A percentile compares a stretch with the other conserved stretches of the same genome.
Conservation (phyloP, 805 yeast genomes). For the Wickerhamiella australiensis region DNA sequence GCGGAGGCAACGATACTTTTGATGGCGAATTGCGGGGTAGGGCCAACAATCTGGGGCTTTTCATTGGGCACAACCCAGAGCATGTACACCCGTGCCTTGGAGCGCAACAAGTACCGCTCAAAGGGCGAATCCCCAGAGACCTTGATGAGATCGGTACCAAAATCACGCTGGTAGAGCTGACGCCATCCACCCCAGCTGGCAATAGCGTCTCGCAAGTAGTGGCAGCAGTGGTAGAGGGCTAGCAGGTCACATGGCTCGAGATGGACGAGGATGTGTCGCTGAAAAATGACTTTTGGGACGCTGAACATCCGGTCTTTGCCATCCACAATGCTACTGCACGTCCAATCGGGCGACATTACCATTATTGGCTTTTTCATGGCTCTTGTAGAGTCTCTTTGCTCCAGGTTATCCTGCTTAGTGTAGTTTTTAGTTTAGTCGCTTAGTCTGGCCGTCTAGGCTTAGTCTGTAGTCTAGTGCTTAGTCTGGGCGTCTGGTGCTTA, state of each 20-base stretch:
- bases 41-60: constrained; percentile 9
- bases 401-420: background rate
- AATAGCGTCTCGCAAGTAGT: background rate
- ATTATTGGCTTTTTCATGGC: constrained; percentile 4
- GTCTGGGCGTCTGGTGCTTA: too few relatives aligned
- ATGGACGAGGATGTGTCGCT: constrained; percentile 7
- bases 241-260: constrained; percentile 7
- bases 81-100: constrained; percentile 8
- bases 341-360: constrained; percentile 5
- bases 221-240: constrained; percentile 8
- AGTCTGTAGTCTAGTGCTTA: too few relatives aligned
- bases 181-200: constrained; percentile 10
- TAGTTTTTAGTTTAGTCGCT: background rate
- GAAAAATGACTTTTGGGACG: constrained; percentile 1
- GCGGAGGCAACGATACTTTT: constrained; percentile 1
- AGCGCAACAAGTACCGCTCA: constrained; percentile 6
- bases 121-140: constrained; percentile 3
- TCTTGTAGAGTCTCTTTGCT: background rate
- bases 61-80: constrained; percentile 9
- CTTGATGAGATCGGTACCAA: background rate
- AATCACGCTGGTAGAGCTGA: constrained; percentile 5
- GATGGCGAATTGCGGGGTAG: constrained; percentile 8
- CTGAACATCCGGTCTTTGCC: background rate
- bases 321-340: background rate
- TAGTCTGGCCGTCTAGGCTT: too few relatives aligned